Evolutionary conservation across 345 rosid species (phyloP), one percentile per base, ranked within the genome.

Genomic region (Eutrema yunnanense): DNA sequence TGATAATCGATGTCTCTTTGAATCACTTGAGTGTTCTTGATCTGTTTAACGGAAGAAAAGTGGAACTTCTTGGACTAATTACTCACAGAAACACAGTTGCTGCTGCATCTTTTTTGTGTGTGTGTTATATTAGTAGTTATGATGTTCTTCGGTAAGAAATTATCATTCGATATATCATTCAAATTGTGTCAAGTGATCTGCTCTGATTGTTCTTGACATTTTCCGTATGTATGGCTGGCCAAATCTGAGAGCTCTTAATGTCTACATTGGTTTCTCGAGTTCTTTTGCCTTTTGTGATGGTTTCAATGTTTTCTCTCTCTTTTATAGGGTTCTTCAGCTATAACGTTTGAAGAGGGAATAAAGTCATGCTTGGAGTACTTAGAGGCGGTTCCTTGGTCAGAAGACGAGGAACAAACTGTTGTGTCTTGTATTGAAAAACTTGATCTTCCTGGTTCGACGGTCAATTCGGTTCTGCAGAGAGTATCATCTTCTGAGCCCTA

Each of bases 371-470:
- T 88, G 67, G 92, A 87, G 74, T 84, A 86, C 79, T 77, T 91
- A 75, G 95, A 91, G 83, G 90, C 88, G 11, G 84, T 85, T 52
- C 95, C 90, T 6, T 87, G 92, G 95, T 84, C 92, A 32, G 84
- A 82, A 65, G 86, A 82, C 6, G 95, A 88, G 69, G 95, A 91
- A 74, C 85, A 81, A 69, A 84, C 73, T 55, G 67, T 91, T 53
- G 62, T 87, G 26, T 79, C 83, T 34, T 75, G 81, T 67, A 85
- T 88, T 26, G 54, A 69, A 52, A 69, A 88, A 73, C 91, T 88
- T 38, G 69, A 87, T 46, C 89, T 91, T 63, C 75, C 73, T 9
- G 73, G 57, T 12, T 60, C 48, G 72, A 83, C 81, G 0, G 81
- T 58, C 0, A 37, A 69, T 37, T 79, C 76, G 51, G 79, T 87